These are phyloP conservation scores for Chlamydomonas sp. DNA, from an alignment of 139 green algal genomes.

Conservation along the genomic window DNA sequence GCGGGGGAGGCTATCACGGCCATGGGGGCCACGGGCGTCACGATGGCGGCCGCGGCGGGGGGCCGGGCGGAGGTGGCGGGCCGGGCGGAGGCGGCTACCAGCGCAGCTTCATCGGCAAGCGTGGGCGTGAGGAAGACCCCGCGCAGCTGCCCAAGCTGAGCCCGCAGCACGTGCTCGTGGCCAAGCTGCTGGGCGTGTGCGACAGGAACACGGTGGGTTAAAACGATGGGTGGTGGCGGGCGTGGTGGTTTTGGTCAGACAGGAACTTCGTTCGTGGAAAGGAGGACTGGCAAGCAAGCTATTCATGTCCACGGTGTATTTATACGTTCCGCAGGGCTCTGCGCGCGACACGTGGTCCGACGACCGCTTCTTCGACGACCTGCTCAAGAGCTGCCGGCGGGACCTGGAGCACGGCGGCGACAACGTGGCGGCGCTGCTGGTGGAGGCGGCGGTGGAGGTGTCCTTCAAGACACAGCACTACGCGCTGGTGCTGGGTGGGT, in stretches of 20 bases:
- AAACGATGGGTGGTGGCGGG: not conserved
- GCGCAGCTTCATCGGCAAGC: constrained; percentile 51
- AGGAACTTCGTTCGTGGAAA: not conserved
- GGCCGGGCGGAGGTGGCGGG: not conserved
- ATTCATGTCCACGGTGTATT: not conserved
- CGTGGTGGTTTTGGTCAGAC: not conserved
- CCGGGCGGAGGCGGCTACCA: constrained; percentile 38
- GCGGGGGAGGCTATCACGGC: not conserved
- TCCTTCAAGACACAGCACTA: constrained; percentile 80
- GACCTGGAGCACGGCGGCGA: constrained; percentile 53
- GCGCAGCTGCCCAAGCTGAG: constrained; percentile 37
- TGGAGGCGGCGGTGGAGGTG: constrained; percentile 79
- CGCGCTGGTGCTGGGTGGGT: constrained; percentile 75
- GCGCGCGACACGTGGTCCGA: constrained; percentile 21
- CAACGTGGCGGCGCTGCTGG: constrained; percentile 48
- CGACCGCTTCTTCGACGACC: constrained; percentile 49
- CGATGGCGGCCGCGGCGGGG: not conserved
- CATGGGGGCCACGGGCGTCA: not conserved
- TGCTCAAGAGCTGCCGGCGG: constrained; percentile 46
- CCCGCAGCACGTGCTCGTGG: constrained; percentile 45
- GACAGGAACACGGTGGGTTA: constrained; percentile 36
- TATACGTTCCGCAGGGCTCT: constrained; percentile 20
- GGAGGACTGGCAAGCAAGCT: not conserved
- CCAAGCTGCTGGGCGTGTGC: constrained; percentile 42
- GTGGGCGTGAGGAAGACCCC: constrained; percentile 43